A percentile compares a stretch with the other conserved stretches of the same genome.
Evolutionary conservation across 1,139 yeast species (phyloP).

Genomic region (Blastobotrys capitulatus): DNA sequence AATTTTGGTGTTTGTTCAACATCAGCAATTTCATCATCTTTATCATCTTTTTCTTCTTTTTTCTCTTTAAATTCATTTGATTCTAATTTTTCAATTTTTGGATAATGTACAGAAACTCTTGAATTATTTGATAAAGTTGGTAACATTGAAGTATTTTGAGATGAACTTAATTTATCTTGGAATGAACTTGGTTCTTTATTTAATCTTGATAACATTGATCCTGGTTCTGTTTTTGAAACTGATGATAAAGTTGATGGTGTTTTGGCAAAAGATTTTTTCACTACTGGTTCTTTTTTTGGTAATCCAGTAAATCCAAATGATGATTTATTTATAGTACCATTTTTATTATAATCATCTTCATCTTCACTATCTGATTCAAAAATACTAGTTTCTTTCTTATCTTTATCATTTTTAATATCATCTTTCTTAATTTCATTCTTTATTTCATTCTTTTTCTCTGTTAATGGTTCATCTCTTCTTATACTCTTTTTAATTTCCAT

Average conservation of each 20-base stretch:
- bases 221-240: slow-evolving; percentile 11
- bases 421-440: neutral
- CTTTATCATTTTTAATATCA: neutral
- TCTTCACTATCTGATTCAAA: slow-evolving; percentile 17
- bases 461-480: neutral
- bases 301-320: slow-evolving; percentile 40
- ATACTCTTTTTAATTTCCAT: neutral
- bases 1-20: slow-evolving; percentile 1
- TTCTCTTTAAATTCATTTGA: neutral
- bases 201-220: slow-evolving; percentile 9
- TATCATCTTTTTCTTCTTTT: neutral
- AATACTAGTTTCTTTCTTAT: neutral
- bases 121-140: neutral
- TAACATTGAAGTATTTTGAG: neutral
- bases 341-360: slow-evolving; percentile 13
- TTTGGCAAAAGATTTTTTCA: slow-evolving; percentile 34
- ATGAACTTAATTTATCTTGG: slow-evolving; percentile 5
- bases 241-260: slow-evolving; percentile 19
- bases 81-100: slow-evolving; percentile 9
- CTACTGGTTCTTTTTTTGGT: slow-evolving; percentile 42
- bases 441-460: neutral
- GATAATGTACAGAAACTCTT: slow-evolving; percentile 12
- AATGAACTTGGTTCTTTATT: slow-evolving; percentile 12
- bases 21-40: neutral
- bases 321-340: slow-evolving; percentile 17